These are phyloP conservation scores for Gaertneriomyces sp. DNA, from an alignment of 192 early-diverging fungal species.

Conservation along the genomic window DNA sequence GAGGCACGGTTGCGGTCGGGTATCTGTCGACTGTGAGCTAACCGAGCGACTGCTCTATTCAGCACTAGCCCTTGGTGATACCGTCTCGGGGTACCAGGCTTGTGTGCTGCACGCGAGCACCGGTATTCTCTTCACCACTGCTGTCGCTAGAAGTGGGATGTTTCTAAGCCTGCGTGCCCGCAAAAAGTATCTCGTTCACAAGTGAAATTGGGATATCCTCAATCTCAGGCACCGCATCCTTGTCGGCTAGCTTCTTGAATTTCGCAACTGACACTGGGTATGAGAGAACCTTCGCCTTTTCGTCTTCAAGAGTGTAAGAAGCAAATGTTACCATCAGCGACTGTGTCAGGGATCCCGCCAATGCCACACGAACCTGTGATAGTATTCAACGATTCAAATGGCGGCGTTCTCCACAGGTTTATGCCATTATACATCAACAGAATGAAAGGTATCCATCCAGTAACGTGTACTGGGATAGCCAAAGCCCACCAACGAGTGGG, in stretches of 20 bases:
- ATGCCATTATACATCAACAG: conserved; percentile 70
- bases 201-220: conserved; percentile 21
- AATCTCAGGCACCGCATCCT: conserved; percentile 22
- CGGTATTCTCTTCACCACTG: too few relatives aligned
- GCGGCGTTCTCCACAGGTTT: conserved; percentile 74
- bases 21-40: too few relatives aligned
- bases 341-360: background rate
- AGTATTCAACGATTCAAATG: conserved; percentile 67
- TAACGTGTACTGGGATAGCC: conserved; percentile 73
- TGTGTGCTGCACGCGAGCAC: too few relatives aligned
- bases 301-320: background rate
- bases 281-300: background rate
- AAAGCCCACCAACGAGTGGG: conserved; percentile 82
- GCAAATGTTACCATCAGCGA: background rate
- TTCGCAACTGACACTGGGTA: conserved; percentile 7
- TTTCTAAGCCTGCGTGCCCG: too few relatives aligned
- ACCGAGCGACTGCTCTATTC: too few relatives aligned
- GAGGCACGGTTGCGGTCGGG: too few relatives aligned
- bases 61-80: too few relatives aligned
- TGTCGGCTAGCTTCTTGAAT: conserved; percentile 10
- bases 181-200: conserved; percentile 8
- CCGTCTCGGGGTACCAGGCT: too few relatives aligned
- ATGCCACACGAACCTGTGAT: conserved; percentile 57
- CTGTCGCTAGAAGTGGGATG: too few relatives aligned
- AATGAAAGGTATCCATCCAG: conserved; percentile 71